Conservation (phyloP, 306 rosid species). For the Corylus avellana region DNA sequence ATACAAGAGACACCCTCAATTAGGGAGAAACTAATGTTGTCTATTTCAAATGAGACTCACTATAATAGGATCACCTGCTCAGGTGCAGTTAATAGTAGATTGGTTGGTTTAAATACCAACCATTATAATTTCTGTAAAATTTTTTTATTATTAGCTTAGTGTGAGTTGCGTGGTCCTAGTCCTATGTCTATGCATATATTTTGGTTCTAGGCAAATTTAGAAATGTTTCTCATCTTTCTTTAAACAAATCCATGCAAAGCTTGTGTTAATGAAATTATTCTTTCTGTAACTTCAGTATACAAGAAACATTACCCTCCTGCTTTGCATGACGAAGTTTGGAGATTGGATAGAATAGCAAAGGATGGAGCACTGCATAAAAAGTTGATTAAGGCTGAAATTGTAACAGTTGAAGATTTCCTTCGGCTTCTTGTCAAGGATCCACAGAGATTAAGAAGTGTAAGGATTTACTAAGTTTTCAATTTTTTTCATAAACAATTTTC, state of each 20-base stretch:
- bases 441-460: constrained; percentile 78
- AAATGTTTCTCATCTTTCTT: neutral
- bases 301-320: constrained; percentile 92
- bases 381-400: constrained; percentile 52
- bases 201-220: neutral
- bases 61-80: neutral
- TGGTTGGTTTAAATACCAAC: neutral
- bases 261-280: constrained; percentile 11
- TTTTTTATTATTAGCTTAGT: neutral
- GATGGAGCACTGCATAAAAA: constrained; percentile 90
- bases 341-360: constrained; percentile 83
- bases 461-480: constrained; percentile 25
- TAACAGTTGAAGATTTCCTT: constrained; percentile 76
- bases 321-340: constrained; percentile 86
- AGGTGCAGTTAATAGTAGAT: neutral
- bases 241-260: neutral
- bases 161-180: neutral
- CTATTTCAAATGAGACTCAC: neutral
- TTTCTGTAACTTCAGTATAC: constrained; percentile 58
- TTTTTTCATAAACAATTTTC: neutral
- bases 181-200: neutral
- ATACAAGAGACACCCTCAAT: neutral
- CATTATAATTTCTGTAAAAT: neutral
- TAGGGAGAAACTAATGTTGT: neutral
- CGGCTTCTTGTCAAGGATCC: constrained; percentile 71